Evolutionary conservation across 345 rosid species (phyloP).

Genomic region (Camelina hispida): DNA sequence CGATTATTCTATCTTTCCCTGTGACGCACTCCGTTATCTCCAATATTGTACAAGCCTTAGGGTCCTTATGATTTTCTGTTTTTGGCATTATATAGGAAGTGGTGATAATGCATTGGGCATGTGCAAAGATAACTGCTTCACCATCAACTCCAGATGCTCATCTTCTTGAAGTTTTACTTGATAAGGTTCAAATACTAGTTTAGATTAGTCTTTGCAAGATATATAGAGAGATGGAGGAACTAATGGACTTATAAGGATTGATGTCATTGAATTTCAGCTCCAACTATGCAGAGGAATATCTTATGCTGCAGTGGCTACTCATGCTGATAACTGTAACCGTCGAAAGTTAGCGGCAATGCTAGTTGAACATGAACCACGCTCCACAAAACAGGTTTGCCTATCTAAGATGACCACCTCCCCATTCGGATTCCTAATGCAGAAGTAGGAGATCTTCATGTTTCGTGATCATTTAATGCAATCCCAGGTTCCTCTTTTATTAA

Average conservation of each 20-base stretch:
- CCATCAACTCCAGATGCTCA: constrained; percentile 80
- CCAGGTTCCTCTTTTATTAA: constrained; percentile 92
- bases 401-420: constrained; percentile 16
- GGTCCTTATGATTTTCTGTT: constrained; percentile 3
- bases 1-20: background rate
- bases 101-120: constrained; percentile 99
- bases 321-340: constrained; percentile 92
- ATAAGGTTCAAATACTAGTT: constrained; percentile 65
- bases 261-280: constrained; percentile 66
- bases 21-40: background rate
- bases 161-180: constrained; percentile 90
- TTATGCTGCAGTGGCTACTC: constrained; percentile 99
- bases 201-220: constrained; percentile 5
- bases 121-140: constrained; percentile 91
- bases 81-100: constrained; percentile 63
- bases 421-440: constrained; percentile 1
- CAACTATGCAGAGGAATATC: constrained; percentile 88
- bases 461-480: constrained; percentile 21
- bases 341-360: constrained; percentile 98
- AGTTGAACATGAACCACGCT: constrained; percentile 93
- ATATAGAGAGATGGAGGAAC: constrained; percentile 5
- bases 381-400: constrained; percentile 76
- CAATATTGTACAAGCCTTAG: background rate
- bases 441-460: constrained; percentile 5
- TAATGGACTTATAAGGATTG: constrained; percentile 9